Evolutionary conservation across 768 basidiomycete genomes (phyloP), one percentile per base, ranked within the genome.

Genomic region (Suillus cothurnatus): DNA sequence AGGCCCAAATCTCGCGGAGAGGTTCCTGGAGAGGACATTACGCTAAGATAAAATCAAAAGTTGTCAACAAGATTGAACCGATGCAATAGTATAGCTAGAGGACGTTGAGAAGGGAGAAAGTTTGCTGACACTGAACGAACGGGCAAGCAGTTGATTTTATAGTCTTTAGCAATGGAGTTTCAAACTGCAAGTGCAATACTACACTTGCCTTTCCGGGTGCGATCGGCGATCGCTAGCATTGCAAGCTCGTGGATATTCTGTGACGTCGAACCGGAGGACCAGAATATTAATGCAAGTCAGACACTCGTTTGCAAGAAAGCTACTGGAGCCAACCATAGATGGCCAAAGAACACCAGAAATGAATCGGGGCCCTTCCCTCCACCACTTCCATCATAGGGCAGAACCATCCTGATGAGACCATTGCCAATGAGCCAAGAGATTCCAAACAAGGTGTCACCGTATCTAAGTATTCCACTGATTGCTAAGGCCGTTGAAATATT

Each of bases 161-260:
- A 55, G 31, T 55, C 12, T 12, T 55, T 21, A 32, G 53, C 32
- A 14, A 34, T 55, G 31, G 53, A 21, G 31, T 55, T 55, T 32
- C 31, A 53, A 36, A 55, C 53, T 14, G 53, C 32, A 55, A 21
- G 11, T 55, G 53, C 32, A 55, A 55, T 55, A 55, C 53, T 34
- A 55, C 21, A 34, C 53, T 55, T 55, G 31, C 53, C 53, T 34
- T 55, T 55, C 21, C 14, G 21, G 31, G 53, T 21, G 31, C 1
- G 53, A 53, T 55, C 53, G 31, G 31, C 53, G 53, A 55, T 55
- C 31, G 31, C 12, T 55, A 21, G 53, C 31, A 55, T 55, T 28
- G 21, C 5, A 34, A 55, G 6, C 34, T 34, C 53, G 53, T 32
- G 6, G 53, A 55, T 32, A 55, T 34, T 55, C 32, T 34, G 32